Evolutionary conservation across 768 basidiomycete species (phyloP).

Genomic region (Lactarius psammicola): DNA sequence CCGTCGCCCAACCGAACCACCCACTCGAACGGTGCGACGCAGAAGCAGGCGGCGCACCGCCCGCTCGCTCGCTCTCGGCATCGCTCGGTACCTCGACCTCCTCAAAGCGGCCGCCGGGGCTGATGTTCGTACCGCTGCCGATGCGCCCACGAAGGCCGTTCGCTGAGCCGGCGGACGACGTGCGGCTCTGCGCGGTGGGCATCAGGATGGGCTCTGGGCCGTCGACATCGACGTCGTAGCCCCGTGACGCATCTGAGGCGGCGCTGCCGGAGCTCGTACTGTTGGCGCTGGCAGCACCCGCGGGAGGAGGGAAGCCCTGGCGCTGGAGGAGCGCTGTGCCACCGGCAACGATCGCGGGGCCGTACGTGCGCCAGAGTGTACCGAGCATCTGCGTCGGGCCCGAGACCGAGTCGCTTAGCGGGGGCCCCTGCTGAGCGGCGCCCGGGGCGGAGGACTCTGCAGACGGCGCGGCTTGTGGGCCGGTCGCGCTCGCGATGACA

Average conservation of each 20-base stretch:
- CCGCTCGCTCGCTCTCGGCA: slow-evolving; percentile 51
- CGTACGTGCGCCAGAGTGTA: slow-evolving; percentile 76
- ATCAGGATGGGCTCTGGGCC: slow-evolving; percentile 30
- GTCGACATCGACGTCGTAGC: slow-evolving; percentile 23
- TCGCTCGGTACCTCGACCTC: slow-evolving; percentile 73
- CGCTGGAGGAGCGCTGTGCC: slow-evolving; percentile 63
- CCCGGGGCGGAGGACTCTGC: slow-evolving; percentile 30
- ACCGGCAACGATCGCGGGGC: slow-evolving; percentile 65
- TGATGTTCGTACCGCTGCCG: slow-evolving; percentile 11
- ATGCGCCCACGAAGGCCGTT: slow-evolving; percentile 25
- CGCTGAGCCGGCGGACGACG: slow-evolving; percentile 36
- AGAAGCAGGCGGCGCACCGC: neutral
- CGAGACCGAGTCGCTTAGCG: slow-evolving; percentile 51
- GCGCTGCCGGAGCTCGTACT: neutral
- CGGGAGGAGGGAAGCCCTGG: slow-evolving; percentile 42
- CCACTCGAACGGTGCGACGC: slow-evolving; percentile 12
- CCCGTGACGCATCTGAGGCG: neutral
- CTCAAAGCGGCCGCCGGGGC: slow-evolving; percentile 50
- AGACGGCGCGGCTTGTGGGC: slow-evolving; percentile 36
- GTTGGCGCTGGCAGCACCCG: slow-evolving; percentile 8
- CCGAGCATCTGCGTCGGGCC: slow-evolving; percentile 66
- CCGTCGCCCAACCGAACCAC: slow-evolving; percentile 27
- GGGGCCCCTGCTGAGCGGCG: slow-evolving; percentile 42
- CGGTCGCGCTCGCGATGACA: slow-evolving; percentile 49
- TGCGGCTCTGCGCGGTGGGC: slow-evolving; percentile 46